These are phyloP conservation scores for Globisporangium yorkense DNA, from an alignment of 352 stramenopile genomes.

Conservation along the genomic window DNA sequence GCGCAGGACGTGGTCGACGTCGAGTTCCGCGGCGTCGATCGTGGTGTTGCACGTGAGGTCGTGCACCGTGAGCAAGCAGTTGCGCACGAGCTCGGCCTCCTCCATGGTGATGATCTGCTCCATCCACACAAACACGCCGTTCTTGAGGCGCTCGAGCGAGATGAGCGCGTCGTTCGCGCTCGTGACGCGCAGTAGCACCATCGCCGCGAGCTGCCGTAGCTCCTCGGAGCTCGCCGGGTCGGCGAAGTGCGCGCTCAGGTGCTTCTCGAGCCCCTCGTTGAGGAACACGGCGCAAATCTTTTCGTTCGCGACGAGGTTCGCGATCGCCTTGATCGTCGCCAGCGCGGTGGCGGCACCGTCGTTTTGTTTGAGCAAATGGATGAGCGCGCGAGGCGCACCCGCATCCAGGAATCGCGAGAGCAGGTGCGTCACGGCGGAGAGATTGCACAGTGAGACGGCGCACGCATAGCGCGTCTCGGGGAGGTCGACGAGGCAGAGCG, in stretches of 20 bases:
- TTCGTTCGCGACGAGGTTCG: constrained; percentile 69
- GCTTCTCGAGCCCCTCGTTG: constrained; percentile 64
- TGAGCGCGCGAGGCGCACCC: constrained; percentile 50
- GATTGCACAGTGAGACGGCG: constrained; percentile 71
- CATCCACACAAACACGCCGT: constrained; percentile 70
- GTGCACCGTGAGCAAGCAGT: constrained; percentile 73
- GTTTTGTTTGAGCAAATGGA: constrained; percentile 47
- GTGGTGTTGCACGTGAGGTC: constrained; percentile 58
- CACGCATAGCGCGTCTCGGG: constrained; percentile 50
- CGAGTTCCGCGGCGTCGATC: constrained; percentile 43
- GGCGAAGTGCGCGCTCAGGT: constrained; percentile 51
- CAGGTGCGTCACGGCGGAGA: constrained; percentile 52
- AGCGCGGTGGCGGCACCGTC: constrained; percentile 35
- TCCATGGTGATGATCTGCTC: constrained; percentile 78
- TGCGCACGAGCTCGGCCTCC: constrained; percentile 61
- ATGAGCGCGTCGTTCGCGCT: constrained; percentile 68
- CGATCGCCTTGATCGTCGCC: constrained; percentile 65
- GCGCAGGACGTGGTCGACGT: constrained; percentile 56
- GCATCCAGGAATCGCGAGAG: constrained; percentile 63
- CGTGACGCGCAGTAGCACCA: constrained; percentile 64
- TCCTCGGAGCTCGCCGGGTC: constrained; percentile 36
- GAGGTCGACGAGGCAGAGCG: constrained; percentile 55
- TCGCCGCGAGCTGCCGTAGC: constrained; percentile 59
- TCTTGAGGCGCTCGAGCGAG: constrained; percentile 53
- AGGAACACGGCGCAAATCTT: constrained; percentile 69